Evolutionary conservation across 2,329 filamentous ascomycete species (phyloP).

Genomic region (Blastomyces parvus): DNA sequence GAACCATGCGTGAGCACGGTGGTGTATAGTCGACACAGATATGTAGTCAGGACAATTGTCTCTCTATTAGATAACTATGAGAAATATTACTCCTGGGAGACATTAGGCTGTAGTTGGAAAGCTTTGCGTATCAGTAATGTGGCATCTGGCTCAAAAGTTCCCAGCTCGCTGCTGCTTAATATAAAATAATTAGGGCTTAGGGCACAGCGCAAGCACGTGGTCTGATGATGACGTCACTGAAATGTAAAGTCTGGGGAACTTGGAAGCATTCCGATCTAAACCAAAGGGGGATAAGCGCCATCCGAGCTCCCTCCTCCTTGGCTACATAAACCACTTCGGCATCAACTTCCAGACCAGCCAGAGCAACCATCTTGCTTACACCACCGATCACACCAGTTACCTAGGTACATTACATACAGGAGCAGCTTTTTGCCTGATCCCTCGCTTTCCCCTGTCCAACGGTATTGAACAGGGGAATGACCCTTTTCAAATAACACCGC

Average conservation of each 20-base stretch:
- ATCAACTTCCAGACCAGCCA: not conserved
- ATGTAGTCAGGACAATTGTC: not conserved
- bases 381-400: not conserved
- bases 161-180: not conserved
- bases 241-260: no score
- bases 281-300: not conserved
- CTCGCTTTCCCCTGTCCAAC: not conserved
- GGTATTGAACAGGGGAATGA: not conserved
- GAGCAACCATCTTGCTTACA: not conserved
- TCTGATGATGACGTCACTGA: not conserved
- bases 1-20: not conserved
- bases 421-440: not conserved
- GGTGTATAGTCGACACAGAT: not conserved
- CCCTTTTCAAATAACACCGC: not conserved
- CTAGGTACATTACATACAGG: not conserved
- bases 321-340: not conserved
- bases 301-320: not conserved
- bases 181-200: conserved; percentile 1
- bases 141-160: no score
- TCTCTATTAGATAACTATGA: not conserved
- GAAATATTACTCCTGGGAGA: not conserved
- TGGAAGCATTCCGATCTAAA: not conserved
- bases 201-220: not conserved
- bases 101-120: no score
- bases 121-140: no score